A percentile compares a stretch with the other conserved stretches of the same genome.
phyloP scores from a whole-genome alignment of 257 asterid species.

The Ballota nigra region DNA sequence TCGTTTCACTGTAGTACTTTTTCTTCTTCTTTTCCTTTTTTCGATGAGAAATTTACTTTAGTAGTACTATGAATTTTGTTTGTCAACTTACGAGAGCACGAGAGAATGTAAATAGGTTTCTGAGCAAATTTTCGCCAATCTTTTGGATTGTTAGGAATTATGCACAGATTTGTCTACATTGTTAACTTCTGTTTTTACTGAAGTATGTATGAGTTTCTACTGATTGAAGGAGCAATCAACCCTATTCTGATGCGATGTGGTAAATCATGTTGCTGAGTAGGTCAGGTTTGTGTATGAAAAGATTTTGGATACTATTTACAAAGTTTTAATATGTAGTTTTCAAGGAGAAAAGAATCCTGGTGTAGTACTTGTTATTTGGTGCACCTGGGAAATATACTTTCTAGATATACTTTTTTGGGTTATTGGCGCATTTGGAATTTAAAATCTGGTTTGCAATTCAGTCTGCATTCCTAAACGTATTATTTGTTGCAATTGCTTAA shows the following conservation, averaged over 20 bases:
- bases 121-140: neutral
- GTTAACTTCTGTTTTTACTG: neutral
- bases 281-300: neutral
- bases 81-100: neutral
- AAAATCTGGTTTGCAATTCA: neutral
- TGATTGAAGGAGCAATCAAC: conserved; percentile 2
- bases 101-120: neutral
- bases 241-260: neutral
- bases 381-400: neutral
- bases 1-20: neutral
- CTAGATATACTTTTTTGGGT: neutral
- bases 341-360: neutral
- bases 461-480: neutral
- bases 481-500: neutral
- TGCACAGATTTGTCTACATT: neutral
- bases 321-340: neutral
- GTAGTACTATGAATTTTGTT: neutral
- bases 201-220: neutral
- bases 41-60: neutral
- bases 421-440: neutral
- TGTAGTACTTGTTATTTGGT: neutral
- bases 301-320: neutral
- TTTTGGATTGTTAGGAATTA: neutral
- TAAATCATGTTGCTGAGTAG: neutral
- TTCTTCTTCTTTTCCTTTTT: neutral